Evolutionary conservation across 768 basidiomycete genomes (phyloP), one percentile per base, ranked within the genome.

Genomic region (Mrakia gelida): DNA sequence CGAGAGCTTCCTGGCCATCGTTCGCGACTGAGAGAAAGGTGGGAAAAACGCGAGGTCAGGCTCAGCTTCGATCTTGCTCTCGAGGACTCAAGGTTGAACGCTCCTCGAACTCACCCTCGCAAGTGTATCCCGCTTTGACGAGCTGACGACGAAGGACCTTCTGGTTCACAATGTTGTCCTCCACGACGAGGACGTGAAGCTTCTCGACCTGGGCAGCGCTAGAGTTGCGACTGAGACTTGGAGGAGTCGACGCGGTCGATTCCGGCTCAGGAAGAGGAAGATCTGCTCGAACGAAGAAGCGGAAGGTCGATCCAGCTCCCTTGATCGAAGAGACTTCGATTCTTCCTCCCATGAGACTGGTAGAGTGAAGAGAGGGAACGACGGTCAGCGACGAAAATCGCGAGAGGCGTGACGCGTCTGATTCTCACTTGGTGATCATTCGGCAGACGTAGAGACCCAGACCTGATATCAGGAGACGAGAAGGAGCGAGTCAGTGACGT

Each of bases 361-460:
- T 9, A 16, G 45, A 30, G 56, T 67, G 21, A 26, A 45, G 32
- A 16, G 67, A 63, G 9, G 11, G 16, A 11, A 21, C 0, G n/a
- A 3, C 8, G 13, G 28, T n/a, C n/a, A 52, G n/a, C 18, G 15
- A 49, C n/a, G 41, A 49, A 16, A 13, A 16, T 9, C 45, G 45
- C 2, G 45, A 49, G 15, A 54, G 18, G 71, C 54, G 43, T 32
- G 49, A 32, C 30, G n/a, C 21, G 3, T n/a, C n/a, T n/a, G n/a
- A n/a, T n/a, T n/a, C 56, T 61, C 26, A 65, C 54, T 78, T 80
- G 28, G 80, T 80, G n/a, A 85, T 84, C 83, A 77, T 85, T 81
- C 78, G 82, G 82, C 83, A 83, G 26, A 86, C 85, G 74, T 85
- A 86, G 10, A 86, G 79, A 28, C 86, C 85, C 1, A 86, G 80